A percentile compares a stretch with the other conserved stretches of the same genome.
Evolutionary conservation across 192 early-diverging fungal species (phyloP).

Genomic region (Backusella sp.): DNA sequence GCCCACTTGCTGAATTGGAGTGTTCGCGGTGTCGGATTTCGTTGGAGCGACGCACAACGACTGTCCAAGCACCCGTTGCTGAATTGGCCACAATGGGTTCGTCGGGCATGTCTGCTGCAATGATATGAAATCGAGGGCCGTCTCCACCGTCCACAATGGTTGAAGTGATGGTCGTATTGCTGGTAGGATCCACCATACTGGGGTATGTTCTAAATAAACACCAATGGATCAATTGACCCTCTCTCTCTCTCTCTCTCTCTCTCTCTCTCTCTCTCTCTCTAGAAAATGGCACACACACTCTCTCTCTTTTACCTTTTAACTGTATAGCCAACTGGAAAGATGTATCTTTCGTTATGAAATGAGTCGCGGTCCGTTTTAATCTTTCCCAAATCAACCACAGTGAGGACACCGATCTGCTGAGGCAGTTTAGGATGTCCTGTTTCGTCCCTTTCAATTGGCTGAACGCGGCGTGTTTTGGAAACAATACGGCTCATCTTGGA

Average conservation of each 20-base stretch:
- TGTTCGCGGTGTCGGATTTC: constrained; percentile 75
- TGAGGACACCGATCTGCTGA: constrained; percentile 75
- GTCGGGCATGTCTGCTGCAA: constrained; percentile 76
- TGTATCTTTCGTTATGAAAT: constrained; percentile 90
- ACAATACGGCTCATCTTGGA: constrained; percentile 23
- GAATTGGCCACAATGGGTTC: constrained; percentile 71
- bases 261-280: too few relatives aligned
- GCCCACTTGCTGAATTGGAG: constrained; percentile 81
- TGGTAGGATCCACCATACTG: constrained; percentile 66
- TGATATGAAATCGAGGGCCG: constrained; percentile 73
- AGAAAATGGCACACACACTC: neutral
- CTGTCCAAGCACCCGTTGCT: constrained; percentile 89
- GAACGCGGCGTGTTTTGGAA: constrained; percentile 33
- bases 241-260: neutral
- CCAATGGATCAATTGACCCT: neutral
- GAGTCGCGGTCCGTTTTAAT: constrained; percentile 72
- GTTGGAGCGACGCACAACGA: constrained; percentile 77
- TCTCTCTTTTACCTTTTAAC: constrained; percentile 37
- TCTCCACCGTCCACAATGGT: constrained; percentile 75
- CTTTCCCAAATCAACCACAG: constrained; percentile 67
- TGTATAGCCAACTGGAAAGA: constrained; percentile 89
- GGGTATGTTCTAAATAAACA: constrained; percentile 50
- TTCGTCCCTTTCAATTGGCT: constrained; percentile 54
- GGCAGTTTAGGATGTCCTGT: constrained; percentile 74
- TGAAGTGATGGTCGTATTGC: constrained; percentile 57